Evolutionary conservation across 129 eudicot genomes (phyloP), one percentile per base, ranked within the genome.

Genomic region (Arctium minus): DNA sequence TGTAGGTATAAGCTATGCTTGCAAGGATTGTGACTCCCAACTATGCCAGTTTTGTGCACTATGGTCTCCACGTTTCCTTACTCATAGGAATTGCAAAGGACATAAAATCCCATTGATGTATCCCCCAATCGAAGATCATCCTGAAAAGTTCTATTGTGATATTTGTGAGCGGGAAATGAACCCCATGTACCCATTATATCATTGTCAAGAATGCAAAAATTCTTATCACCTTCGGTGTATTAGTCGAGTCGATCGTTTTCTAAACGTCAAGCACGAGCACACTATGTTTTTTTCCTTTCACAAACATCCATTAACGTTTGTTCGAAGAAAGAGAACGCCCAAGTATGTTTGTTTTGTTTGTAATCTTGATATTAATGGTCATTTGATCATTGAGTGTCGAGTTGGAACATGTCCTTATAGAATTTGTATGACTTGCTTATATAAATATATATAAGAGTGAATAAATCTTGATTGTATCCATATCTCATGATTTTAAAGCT

Each of bases 41-140:
- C 10, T 78, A 11, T 10, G 8, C 64, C 0, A 18, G 38, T 0
- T 1, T 3, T 78, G 81, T 78, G 81, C 81, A 10, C 2, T 38
- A 18, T 10, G 38, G 30, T 38, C 56, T 0, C 81, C 81, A 9
- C 53, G 2, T 64, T 78, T 3, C 5, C 27, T 78, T 5, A 5
- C 12, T 37, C 81, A 78, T 36, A 65, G 81, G 81, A 36, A 36
- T 77, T 77, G 81, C 81, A 64, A 77, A 64, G 81, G 81, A n/a
- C 81, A 77, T 62, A 60, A 64, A 62, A 64, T 76, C 33, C 33
- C 39, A 33, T 76, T 76, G 71, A 53, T 6, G 2, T 50, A 76
- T 76, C 80, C 44, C 7, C 79, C 79, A 10, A 17, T 77, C 36
- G 71, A 60, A 10, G 36, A 77, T 1, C 68, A 50, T 48, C 70